Evolutionary conservation across 257 asterid species (phyloP), one percentile per base, ranked within the genome.

Genomic region (Solanum gandarillasii): DNA sequence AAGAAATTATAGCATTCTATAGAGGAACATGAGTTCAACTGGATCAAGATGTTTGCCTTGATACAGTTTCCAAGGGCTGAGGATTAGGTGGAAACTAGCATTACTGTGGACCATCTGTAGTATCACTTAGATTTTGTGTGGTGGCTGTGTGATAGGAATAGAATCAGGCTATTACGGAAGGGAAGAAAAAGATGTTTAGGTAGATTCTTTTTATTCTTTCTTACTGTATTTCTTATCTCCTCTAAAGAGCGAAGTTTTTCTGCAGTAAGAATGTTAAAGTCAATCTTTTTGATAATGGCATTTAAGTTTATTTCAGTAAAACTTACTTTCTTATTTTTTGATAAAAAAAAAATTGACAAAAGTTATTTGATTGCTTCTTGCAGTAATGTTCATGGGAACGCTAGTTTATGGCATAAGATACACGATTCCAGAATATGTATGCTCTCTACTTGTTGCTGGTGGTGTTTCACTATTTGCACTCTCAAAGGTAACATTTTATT

Each of bases 381-480:
- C 98, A 97, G 99, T 97, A 86, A 97, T 97, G 99, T 91, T 97
- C 85, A 97, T 97, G 99, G 99, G 99, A 62, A 83, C 98, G 7
- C 92, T 97, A 83, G 99, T 97, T 43, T 97, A 96, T 88, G 99
- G 99, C 89, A 96, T 96, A 68, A 90, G 95, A 88, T 96, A 97
- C 87, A 94, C 98, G 81, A 12, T 97, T 36, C 99, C 98, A 5
- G 99, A 97, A 92, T 97, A 97, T 88, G 29, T 95, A 25, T 97
- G 99, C 91, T 90, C 99, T 5, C 87, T 97, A 87, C 98, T 97
- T 84, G 99, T 97, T 86, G 99, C 99, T 88, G 98, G 99, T 65
- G 99, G 99, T 84, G 99, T 97, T 86, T 97, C 99, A 72, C 35
- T 88, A 34, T 97, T 97, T 91, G 99, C 99, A 35, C 99, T 97